A percentile compares a stretch with the other conserved stretches of the same genome.
phyloP scores from a whole-genome alignment of 2,329 filamentous ascomycete genomes.

The Emmonsia crescens region DNA sequence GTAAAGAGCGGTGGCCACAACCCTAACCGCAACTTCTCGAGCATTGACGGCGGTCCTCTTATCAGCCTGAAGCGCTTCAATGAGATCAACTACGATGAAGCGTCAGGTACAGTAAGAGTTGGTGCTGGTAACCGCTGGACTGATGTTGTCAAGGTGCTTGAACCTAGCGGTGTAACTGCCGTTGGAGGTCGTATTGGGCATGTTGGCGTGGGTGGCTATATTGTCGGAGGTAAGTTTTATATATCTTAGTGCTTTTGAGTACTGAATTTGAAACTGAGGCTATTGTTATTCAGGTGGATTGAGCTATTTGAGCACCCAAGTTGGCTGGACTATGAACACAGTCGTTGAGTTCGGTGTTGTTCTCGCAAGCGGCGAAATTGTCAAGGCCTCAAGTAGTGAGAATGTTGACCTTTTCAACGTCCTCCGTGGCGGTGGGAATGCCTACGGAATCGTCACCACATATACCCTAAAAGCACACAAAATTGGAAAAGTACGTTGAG shows the following conservation, averaged over 20 bases:
- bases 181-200: constrained; percentile 39
- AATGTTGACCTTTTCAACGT: constrained; percentile 33
- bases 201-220: constrained; percentile 39
- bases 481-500: constrained; percentile 17
- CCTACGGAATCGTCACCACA: constrained; percentile 35
- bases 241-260: neutral
- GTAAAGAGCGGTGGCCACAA: constrained; percentile 43
- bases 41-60: constrained; percentile 35
- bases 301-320: constrained; percentile 22
- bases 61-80: constrained; percentile 37
- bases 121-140: constrained; percentile 29
- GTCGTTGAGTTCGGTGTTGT: constrained; percentile 39
- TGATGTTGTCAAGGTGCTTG: constrained; percentile 23
- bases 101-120: constrained; percentile 30
- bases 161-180: constrained; percentile 23
- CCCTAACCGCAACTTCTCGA: constrained; percentile 38
- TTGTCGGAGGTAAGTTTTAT: constrained; percentile 31
- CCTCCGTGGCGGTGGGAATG: constrained; percentile 35
- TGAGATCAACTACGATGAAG: constrained; percentile 24
- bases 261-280: neutral
- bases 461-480: constrained; percentile 27
- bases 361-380: constrained; percentile 37
- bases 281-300: constrained; percentile 34
- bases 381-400: constrained; percentile 29
- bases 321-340: constrained; percentile 40